Evolutionary conservation across 305 asterid genomes (phyloP), one percentile per base, ranked within the genome.

Genomic region (Rubia balearica): DNA sequence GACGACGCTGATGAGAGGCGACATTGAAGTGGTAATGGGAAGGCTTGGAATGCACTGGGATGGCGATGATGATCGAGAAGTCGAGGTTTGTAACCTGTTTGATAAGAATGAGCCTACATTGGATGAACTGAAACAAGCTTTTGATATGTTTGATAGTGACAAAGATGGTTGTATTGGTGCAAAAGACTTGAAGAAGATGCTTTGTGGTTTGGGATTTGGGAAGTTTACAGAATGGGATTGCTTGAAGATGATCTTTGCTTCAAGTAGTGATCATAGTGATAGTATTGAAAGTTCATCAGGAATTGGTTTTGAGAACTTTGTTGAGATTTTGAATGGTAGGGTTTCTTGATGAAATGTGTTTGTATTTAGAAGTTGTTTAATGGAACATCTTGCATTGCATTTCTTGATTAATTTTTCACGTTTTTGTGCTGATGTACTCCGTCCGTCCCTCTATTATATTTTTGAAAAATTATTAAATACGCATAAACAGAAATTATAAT

Each of bases 141-240:
- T 89, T 72, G 75, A 61, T 27, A 3, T 83, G 59, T 87, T 85
- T 53, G 92, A 89, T 75, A 76, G 77, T 24, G 80, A 87, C 48
- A 72, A 75, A 11, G 96, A 89, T 77, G 96, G 90, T 1, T 89
- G 65, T 56, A 83, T 89, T 9, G 96, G 87, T 72, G 85, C 86
- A 42, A 75, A 12, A 49, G 96, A 89, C 79, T 68, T 89, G 77
- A 75, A 36, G 72, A 80, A 61, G 66, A 77, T 85, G 17, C 59
- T 87, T 67, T 55, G 73, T 16, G 77, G 78, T 1, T 60, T 87
- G 68, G 96, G 92, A 3, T 71, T 83, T 40, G 56, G 17, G 17
- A 79, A 81, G 12, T 57, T 78, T 67, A 66, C 75, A 0, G 69
- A 64, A 33, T 8, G 71, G 36, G 84, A 86, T 56, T 87, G 85